Evolutionary conservation across 345 rosid genomes (phyloP).

Genomic region (Ricinus communis): DNA sequence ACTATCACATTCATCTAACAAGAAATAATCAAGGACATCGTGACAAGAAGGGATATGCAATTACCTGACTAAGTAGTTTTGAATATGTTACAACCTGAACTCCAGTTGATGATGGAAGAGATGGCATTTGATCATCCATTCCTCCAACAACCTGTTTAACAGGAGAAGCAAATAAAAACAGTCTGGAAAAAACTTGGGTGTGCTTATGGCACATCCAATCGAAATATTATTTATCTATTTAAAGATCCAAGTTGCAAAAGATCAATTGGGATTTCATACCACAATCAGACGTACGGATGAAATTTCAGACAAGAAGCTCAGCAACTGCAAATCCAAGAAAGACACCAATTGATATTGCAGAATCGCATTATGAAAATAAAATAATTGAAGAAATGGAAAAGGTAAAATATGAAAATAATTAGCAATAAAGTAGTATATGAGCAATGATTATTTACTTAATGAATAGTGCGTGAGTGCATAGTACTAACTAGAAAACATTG

Average conservation of each 20-base stretch:
- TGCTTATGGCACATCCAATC: neutral
- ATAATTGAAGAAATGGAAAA: conserved; percentile 1
- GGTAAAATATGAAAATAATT: neutral
- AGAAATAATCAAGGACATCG: conserved; percentile 5
- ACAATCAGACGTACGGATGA: conserved; percentile 75
- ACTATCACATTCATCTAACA: neutral
- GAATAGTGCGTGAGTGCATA: neutral
- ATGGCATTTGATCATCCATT: conserved; percentile 72
- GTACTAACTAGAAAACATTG: neutral
- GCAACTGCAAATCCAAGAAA: conserved; percentile 60
- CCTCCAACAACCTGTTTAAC: conserved; percentile 86
- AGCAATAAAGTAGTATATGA: neutral
- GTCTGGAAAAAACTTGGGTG: conserved; percentile 3
- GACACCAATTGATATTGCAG: conserved; percentile 4
- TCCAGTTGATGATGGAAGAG: conserved; percentile 69
- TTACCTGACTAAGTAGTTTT: conserved; percentile 78
- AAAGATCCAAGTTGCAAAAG: conserved; percentile 18
- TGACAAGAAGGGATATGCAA: conserved; percentile 14
- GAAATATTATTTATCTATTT: neutral
- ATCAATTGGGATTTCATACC: conserved; percentile 51
- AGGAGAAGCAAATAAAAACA: conserved; percentile 21
- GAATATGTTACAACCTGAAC: conserved; percentile 73
- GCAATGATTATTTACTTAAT: neutral
- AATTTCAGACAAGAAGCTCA: conserved; percentile 81
- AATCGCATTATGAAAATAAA: conserved; percentile 2